Evolutionary conservation across 2,329 filamentous ascomycete species (phyloP).

Genomic region (Colletotrichum lindemuthianum): DNA sequence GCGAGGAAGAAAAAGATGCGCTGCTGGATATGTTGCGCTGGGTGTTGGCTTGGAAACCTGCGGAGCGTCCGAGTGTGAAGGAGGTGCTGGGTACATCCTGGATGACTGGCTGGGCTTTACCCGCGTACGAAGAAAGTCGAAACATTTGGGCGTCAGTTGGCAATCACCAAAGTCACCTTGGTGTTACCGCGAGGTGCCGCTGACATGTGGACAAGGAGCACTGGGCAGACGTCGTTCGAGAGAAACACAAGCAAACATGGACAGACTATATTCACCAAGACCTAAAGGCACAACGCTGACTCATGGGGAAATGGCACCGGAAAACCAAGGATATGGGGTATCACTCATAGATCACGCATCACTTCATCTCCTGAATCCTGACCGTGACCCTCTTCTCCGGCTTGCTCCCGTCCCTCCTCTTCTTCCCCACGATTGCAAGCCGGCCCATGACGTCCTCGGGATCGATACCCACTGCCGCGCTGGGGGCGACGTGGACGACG

Average conservation of each 20-base stretch:
- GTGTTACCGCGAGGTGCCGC: too few relatives aligned
- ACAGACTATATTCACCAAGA: too few relatives aligned
- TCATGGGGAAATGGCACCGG: background rate
- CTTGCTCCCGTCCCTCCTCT: constrained; percentile 34
- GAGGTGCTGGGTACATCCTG: constrained; percentile 30
- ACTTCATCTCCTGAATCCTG: constrained; percentile 29
- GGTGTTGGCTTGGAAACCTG: constrained; percentile 38
- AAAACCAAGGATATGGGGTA: background rate
- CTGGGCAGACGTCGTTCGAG: too few relatives aligned
- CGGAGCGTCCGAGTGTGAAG: constrained; percentile 27
- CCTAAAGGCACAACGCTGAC: too few relatives aligned
- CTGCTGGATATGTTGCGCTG: constrained; percentile 38
- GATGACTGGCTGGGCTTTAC: constrained; percentile 37
- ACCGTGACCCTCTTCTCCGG: constrained; percentile 36
- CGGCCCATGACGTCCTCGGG: constrained; percentile 43
- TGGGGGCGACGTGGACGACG: constrained; percentile 46
- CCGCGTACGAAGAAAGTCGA: constrained; percentile 30
- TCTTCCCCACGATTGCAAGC: constrained; percentile 31
- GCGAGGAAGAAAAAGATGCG: constrained; percentile 33
- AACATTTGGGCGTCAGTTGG: background rate
- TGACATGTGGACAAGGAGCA: too few relatives aligned
- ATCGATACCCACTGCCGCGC: constrained; percentile 44
- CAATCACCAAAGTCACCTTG: background rate
- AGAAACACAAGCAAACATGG: too few relatives aligned
- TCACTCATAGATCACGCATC: constrained; percentile 10